These are phyloP conservation scores for Populus ilicifolia DNA, from an alignment of 345 rosid species.

Conservation along the genomic window DNA sequence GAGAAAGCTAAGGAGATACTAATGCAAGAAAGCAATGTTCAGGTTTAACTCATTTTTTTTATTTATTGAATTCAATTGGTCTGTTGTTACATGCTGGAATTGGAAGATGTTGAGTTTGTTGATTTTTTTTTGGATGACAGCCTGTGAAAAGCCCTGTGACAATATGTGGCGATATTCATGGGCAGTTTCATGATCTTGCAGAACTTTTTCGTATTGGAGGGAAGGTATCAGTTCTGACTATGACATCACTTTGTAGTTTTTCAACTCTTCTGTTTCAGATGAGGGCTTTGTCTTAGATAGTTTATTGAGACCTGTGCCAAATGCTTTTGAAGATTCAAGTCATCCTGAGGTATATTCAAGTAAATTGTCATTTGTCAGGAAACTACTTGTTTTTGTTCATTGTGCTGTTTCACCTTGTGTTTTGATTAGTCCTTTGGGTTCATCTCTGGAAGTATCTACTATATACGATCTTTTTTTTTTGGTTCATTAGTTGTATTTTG, in stretches of 20 bases:
- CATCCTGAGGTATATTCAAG: slow-evolving; percentile 17
- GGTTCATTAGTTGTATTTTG: neutral
- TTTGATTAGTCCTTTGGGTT: neutral
- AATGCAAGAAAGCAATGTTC: slow-evolving; percentile 98
- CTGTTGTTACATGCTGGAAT: neutral
- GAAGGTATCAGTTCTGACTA: slow-evolving; percentile 51
- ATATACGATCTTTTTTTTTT: too few species aligned
- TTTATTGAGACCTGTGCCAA: slow-evolving; percentile 21
- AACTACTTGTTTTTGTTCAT: neutral
- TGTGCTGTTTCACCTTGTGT: neutral
- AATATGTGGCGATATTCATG: slow-evolving; percentile 94
- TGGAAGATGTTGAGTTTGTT: slow-evolving; percentile 11
- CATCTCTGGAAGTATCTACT: neutral
- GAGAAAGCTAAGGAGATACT: slow-evolving; percentile 96
- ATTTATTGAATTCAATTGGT: neutral
- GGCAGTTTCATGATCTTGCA: slow-evolving; percentile 97
- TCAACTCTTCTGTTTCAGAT: slow-evolving; percentile 25
- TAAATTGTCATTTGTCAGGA: slow-evolving; percentile 9
- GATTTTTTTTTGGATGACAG: slow-evolving; percentile 28
- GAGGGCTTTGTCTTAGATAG: slow-evolving; percentile 20
- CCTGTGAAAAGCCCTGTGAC: slow-evolving; percentile 96
- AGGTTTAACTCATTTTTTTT: slow-evolving; percentile 35
- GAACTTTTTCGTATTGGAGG: slow-evolving; percentile 97
- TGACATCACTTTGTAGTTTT: slow-evolving; percentile 14
- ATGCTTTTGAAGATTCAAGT: slow-evolving; percentile 28